Evolutionary conservation across 2,329 filamentous ascomycete genomes (phyloP).

Genomic region (Madurella mycetomatis): DNA sequence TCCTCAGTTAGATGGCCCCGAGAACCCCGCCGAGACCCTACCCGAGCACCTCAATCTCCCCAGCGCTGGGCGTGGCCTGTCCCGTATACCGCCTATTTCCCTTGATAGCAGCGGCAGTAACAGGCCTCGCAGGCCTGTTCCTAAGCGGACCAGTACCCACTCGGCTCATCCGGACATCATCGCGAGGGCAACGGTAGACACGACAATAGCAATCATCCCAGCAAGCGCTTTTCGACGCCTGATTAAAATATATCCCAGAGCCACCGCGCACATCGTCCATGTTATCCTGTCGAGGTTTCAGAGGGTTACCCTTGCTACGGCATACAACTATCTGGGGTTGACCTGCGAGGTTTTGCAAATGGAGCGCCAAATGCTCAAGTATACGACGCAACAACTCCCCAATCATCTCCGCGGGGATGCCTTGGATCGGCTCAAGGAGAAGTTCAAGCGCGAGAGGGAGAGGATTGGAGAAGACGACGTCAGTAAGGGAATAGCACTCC

Average conservation of each 20-base stretch:
- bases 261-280: slow-evolving; percentile 94
- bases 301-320: slow-evolving; percentile 88
- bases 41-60: slow-evolving; percentile 30
- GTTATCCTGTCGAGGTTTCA: slow-evolving; percentile 94
- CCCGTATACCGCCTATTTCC: slow-evolving; percentile 70
- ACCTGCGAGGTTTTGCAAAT: slow-evolving; percentile 89
- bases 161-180: slow-evolving; percentile 97
- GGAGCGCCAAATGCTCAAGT: slow-evolving; percentile 89
- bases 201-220: slow-evolving; percentile 96
- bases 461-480: slow-evolving; percentile 75
- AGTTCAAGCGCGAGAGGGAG: slow-evolving; percentile 81
- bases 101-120: slow-evolving; percentile 49
- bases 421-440: slow-evolving; percentile 81
- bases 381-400: slow-evolving; percentile 84
- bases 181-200: slow-evolving; percentile 91
- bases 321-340: slow-evolving; percentile 88
- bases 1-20: slow-evolving; percentile 35
- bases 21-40: slow-evolving; percentile 18
- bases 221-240: slow-evolving; percentile 90
- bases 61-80: slow-evolving; percentile 38
- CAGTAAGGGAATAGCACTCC: slow-evolving; percentile 88
- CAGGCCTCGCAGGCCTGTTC: slow-evolving; percentile 36
- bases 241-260: slow-evolving; percentile 91
- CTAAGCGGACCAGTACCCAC: slow-evolving; percentile 50
- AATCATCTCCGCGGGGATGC: slow-evolving; percentile 84